Percentiles rank a stretch among this genome's conserved stretches.
These are phyloP conservation scores for Chaetomium strumarium DNA, from an alignment of 2,329 filamentous ascomycete genomes.

Conservation along the genomic window DNA sequence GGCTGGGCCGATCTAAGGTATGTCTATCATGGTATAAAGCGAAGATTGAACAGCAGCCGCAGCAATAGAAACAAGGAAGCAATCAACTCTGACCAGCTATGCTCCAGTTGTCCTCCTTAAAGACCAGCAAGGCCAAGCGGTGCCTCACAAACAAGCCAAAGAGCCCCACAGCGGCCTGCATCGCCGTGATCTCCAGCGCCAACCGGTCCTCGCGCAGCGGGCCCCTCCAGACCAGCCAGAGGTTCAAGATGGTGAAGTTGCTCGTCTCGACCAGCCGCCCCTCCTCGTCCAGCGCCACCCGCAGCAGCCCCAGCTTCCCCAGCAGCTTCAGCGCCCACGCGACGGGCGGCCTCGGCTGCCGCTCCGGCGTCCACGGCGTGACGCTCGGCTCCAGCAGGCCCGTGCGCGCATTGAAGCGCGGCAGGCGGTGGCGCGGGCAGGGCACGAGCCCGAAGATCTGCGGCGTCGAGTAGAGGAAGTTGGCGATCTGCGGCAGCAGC, in stretches of 20 bases:
- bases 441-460: constrained; percentile 87
- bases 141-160: constrained; percentile 81
- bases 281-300: constrained; percentile 59
- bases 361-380: constrained; percentile 63
- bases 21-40: no score
- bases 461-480: constrained; percentile 88
- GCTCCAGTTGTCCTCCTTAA: constrained; percentile 78
- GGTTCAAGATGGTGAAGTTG: constrained; percentile 89
- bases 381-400: constrained; percentile 82
- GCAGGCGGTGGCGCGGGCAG: constrained; percentile 87
- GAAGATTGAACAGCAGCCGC: no score
- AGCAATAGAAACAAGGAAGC: not conserved
- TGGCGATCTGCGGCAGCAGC: constrained; percentile 90
- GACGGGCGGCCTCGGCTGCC: constrained; percentile 62
- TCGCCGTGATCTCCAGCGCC: constrained; percentile 68
- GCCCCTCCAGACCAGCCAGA: constrained; percentile 94
- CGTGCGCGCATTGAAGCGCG: constrained; percentile 77
- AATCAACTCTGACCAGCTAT: constrained; percentile 19
- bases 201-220: constrained; percentile 83
- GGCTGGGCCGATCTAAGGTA: no score
- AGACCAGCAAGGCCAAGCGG: constrained; percentile 77
- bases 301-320: constrained; percentile 60
- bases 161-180: constrained; percentile 73
- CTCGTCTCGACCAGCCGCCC: constrained; percentile 72
- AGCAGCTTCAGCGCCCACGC: constrained; percentile 61